Percentiles rank a stretch among this genome's conserved stretches.
Evolutionary conservation across 306 rosid genomes (phyloP).

Genomic region (Malus fusca): DNA sequence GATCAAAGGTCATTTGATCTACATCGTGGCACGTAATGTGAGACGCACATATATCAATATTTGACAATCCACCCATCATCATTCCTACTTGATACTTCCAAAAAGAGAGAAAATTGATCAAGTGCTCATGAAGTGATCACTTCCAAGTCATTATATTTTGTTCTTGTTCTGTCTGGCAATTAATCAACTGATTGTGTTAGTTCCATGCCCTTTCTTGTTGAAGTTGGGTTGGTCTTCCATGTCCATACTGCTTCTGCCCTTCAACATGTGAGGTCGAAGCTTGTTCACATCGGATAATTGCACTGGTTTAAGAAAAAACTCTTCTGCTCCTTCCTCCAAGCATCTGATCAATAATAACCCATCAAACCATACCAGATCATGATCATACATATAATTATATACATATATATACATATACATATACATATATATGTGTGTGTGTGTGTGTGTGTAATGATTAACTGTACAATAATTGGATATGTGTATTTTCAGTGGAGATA

Average conservation of each 20-base stretch:
- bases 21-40: no score
- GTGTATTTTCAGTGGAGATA: not conserved
- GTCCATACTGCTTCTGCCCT: constrained; percentile 18
- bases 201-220: constrained; percentile 22
- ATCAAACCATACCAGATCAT: not conserved
- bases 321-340: constrained; percentile 87
- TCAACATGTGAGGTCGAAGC: constrained; percentile 67
- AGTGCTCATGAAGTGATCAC: not conserved
- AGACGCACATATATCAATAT: not conserved
- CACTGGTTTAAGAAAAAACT: constrained; percentile 75
- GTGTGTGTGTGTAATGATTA: no score
- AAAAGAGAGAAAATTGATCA: not conserved
- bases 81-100: not conserved
- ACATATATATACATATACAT: no score
- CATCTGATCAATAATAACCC: constrained; percentile 38
- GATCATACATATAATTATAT: not conserved
- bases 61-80: not conserved
- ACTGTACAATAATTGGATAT: not conserved
- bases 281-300: constrained; percentile 65
- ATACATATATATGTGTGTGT: no score
- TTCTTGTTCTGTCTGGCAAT: constrained; percentile 29
- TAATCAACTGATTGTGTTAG: constrained; percentile 15
- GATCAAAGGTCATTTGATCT: not conserved
- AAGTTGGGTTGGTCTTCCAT: constrained; percentile 29
- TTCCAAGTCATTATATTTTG: constrained; percentile 22